Conservation (phyloP, 306 rosid species). For the Citrullus mucosospermus region DNA sequence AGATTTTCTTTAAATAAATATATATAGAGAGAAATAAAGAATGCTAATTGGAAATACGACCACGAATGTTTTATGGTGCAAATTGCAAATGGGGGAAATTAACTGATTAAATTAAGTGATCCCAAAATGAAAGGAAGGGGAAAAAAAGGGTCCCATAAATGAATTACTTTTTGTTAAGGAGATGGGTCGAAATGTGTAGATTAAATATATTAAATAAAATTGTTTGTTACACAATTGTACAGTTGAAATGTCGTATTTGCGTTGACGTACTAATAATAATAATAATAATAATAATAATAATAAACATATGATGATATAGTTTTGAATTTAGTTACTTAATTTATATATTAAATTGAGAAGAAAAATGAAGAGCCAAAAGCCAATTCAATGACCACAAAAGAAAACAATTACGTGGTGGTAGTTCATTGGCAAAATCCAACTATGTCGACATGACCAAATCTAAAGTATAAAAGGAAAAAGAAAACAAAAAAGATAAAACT, state of each 20-base stretch:
- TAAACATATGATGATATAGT: neutral
- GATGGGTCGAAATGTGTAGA: neutral
- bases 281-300: neutral
- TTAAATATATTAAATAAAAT: neutral
- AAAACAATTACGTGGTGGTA: neutral
- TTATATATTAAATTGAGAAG: neutral
- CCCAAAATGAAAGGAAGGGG: neutral
- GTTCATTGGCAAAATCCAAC: neutral
- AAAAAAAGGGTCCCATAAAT: neutral
- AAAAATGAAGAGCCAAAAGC: neutral
- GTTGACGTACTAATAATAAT: neutral
- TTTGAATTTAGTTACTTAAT: neutral
- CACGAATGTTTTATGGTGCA: neutral
- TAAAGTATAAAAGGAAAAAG: neutral
- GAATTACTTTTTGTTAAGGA: neutral
- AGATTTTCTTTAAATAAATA: no score
- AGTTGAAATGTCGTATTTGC: conserved; percentile 1
- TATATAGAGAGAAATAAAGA: no score
- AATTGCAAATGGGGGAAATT: neutral
- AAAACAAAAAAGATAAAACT: no score
- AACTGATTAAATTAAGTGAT: neutral
- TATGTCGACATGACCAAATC: neutral
- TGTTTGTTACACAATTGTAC: neutral
- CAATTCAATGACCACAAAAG: neutral
- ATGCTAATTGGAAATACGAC: no score